phyloP scores from a whole-genome alignment of 1,284 basidiomycete genomes.

The Malassezia dermatis region DNA sequence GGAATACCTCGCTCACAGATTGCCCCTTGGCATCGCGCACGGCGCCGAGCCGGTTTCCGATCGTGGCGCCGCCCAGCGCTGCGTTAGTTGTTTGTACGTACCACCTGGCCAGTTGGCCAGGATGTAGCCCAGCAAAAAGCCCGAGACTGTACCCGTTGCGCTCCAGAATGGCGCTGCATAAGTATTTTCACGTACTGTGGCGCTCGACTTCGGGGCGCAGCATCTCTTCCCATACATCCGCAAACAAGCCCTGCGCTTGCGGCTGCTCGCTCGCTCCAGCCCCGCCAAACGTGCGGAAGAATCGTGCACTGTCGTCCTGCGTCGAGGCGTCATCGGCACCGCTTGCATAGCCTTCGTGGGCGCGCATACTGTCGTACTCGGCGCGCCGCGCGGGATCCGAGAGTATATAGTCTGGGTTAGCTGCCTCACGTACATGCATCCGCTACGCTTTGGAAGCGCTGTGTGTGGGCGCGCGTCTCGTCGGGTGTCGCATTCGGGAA shows the following conservation, averaged over 20 bases:
- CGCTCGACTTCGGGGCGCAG: constrained; percentile 43
- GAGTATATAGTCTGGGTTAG: constrained; percentile 64
- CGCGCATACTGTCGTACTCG: constrained; percentile 56
- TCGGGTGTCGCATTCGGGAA: constrained; percentile 62
- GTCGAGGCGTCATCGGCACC: constrained; percentile 27
- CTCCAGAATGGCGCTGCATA: not conserved
- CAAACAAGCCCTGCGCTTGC: constrained; percentile 33
- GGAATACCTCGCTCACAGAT: constrained; percentile 60
- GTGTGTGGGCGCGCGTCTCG: constrained; percentile 57
- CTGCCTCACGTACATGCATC: constrained; percentile 58
- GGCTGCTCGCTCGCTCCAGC: constrained; percentile 20
- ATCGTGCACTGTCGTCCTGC: constrained; percentile 30
- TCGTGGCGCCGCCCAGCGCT: constrained; percentile 33
- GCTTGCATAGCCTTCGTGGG: constrained; percentile 9
- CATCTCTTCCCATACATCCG: constrained; percentile 42
- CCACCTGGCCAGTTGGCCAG: constrained; percentile 12
- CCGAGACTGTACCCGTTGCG: not conserved
- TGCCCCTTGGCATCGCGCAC: constrained; percentile 47
- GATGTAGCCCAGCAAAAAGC: constrained; percentile 11
- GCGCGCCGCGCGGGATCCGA: constrained; percentile 64
- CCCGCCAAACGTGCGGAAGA: constrained; percentile 31
- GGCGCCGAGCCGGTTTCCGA: constrained; percentile 39
- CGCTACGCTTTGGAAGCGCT: constrained; percentile 58
- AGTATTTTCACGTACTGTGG: constrained; percentile 19
- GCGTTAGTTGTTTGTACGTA: not conserved